Conservation (phyloP, 2,329 filamentous ascomycete genomes). For the Epichloe sylvatica region DNA sequence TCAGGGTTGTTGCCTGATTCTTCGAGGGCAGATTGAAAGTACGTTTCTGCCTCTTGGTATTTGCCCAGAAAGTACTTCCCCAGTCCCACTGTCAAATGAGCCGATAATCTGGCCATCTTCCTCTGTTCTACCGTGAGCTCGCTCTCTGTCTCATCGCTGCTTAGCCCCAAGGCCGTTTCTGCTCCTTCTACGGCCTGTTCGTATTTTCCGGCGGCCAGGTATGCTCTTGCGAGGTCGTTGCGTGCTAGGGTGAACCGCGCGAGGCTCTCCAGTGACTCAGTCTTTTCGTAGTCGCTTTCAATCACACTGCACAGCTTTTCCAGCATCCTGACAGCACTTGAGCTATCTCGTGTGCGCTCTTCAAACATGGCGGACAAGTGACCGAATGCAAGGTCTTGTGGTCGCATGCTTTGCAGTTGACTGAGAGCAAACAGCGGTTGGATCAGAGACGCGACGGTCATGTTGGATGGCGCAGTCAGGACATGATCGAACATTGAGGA, state of each 20-base stretch:
- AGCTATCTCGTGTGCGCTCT: slow-evolving; percentile 61
- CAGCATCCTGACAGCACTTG: slow-evolving; percentile 48
- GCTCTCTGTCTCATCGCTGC: slow-evolving; percentile 54
- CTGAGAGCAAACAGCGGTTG: slow-evolving; percentile 80
- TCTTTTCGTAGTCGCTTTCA: slow-evolving; percentile 72
- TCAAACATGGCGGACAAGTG: slow-evolving; percentile 71
- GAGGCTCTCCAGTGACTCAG: slow-evolving; percentile 62
- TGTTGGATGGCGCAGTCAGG: slow-evolving; percentile 37
- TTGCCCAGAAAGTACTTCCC: slow-evolving; percentile 60
- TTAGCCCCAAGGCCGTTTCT: slow-evolving; percentile 66
- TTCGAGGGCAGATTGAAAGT: slow-evolving; percentile 66
- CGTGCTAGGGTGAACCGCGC: slow-evolving; percentile 70
- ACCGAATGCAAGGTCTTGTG: slow-evolving; percentile 55
- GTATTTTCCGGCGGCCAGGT: slow-evolving; percentile 55
- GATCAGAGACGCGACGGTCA: slow-evolving; percentile 50
- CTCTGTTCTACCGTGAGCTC: slow-evolving; percentile 52
- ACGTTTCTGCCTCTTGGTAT: slow-evolving; percentile 56
- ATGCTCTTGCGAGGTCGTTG: slow-evolving; percentile 72
- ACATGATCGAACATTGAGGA: slow-evolving; percentile 73
- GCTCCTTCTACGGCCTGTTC: slow-evolving; percentile 63
- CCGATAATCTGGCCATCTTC: slow-evolving; percentile 61
- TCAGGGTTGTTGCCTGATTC: slow-evolving; percentile 68
- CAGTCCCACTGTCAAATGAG: slow-evolving; percentile 73
- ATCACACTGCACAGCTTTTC: slow-evolving; percentile 52
- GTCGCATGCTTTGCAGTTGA: slow-evolving; percentile 60